phyloP scores from a whole-genome alignment of 2,329 filamentous ascomycete genomes.

The Diaporthe sp. region DNA sequence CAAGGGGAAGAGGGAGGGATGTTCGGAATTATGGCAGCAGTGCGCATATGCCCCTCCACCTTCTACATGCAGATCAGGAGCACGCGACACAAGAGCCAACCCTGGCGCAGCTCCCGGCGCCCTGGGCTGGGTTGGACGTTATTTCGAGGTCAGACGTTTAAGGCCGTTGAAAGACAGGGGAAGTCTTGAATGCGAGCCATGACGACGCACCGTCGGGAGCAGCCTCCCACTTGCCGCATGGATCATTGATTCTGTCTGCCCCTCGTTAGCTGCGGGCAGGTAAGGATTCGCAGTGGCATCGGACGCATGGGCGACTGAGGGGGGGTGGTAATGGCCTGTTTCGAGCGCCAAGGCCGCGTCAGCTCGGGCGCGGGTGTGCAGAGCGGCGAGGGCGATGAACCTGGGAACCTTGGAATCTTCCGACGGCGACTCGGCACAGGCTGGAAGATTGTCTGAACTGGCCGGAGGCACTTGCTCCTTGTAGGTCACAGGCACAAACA shows the following conservation, averaged over 20 bases:
- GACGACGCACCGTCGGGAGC: conserved; percentile 10
- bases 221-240: conserved; percentile 25
- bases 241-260: background rate
- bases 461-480: conserved; percentile 8
- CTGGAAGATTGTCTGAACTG: background rate
- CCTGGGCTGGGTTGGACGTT: background rate
- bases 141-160: background rate
- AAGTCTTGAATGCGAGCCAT: background rate
- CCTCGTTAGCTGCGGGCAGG: background rate
- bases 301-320: background rate
- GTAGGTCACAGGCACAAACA: background rate
- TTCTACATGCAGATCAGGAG: conserved; percentile 16
- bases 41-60: background rate
- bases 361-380: conserved; percentile 16
- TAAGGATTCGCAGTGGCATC: background rate
- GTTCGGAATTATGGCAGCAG: conserved; percentile 11
- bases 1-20: background rate
- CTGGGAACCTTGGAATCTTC: background rate
- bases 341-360: conserved; percentile 34
- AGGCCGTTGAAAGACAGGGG: conserved; percentile 6
- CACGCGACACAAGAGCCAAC: conserved; percentile 9
- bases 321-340: conserved; percentile 28
- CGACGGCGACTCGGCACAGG: conserved; percentile 1
- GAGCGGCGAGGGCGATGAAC: background rate
- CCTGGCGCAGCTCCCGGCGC: conserved; percentile 1